Percentiles rank a stretch among this genome's conserved stretches.
Evolutionary conservation across 2,329 filamentous ascomycete genomes (phyloP).

Genomic region (Clonostachys sp.): DNA sequence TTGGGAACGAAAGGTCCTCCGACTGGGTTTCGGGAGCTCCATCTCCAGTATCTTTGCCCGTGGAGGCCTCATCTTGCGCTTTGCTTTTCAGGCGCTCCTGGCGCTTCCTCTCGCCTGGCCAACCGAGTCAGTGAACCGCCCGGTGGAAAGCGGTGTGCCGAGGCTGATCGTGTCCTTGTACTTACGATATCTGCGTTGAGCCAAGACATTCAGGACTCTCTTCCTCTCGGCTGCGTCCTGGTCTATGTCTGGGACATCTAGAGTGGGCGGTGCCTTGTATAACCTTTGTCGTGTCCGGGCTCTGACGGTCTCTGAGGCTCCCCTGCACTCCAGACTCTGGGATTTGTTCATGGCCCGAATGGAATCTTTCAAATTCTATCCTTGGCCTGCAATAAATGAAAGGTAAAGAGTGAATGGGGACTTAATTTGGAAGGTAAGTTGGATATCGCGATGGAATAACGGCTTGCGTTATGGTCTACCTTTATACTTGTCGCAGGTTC

Average conservation of each 20-base stretch:
- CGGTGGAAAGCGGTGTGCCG: background rate
- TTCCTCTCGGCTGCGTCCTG: constrained; percentile 48
- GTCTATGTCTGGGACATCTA: constrained; percentile 41
- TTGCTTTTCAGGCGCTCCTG: constrained; percentile 14
- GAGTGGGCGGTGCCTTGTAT: constrained; percentile 29
- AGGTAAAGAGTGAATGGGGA: too few species aligned
- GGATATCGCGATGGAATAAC: too few species aligned
- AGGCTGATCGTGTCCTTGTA: background rate
- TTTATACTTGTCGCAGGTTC: background rate
- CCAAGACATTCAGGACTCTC: constrained; percentile 46
- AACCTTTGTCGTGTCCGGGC: constrained; percentile 31
- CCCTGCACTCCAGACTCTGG: too few species aligned
- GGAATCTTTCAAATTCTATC: too few species aligned
- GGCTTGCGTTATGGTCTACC: background rate
- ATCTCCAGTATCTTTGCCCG: background rate
- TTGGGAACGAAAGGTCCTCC: too few species aligned
- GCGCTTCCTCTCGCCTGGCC: constrained; percentile 24
- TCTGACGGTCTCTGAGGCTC: background rate
- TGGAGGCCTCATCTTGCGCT: background rate
- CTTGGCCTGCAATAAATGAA: too few species aligned
- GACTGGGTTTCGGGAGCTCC: too few species aligned
- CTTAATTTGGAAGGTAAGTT: too few species aligned
- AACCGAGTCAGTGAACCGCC: too few species aligned
- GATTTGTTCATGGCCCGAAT: too few species aligned
- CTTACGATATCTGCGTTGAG: constrained; percentile 47